Evolutionary conservation across 2,329 filamentous ascomycete genomes (phyloP).

Genomic region (Moelleriella libera): DNA sequence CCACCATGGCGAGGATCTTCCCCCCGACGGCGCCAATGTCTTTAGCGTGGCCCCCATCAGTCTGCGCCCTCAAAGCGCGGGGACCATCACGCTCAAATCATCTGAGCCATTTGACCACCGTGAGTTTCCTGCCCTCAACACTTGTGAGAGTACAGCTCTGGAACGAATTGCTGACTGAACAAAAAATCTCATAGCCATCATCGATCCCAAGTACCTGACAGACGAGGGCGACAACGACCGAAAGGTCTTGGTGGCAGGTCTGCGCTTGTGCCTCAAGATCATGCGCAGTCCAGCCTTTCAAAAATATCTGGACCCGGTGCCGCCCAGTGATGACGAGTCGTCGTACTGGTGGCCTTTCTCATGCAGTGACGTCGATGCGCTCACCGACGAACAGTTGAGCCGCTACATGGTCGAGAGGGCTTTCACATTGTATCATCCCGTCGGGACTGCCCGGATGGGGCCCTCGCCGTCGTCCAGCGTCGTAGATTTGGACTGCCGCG

Average conservation of each 20-base stretch:
- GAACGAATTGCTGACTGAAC: background rate
- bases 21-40: conserved; percentile 1
- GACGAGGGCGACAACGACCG: conserved; percentile 8
- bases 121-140: background rate
- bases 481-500: conserved; percentile 37
- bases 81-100: conserved; percentile 6
- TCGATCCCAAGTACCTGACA: conserved; percentile 8
- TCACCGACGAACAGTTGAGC: conserved; percentile 8
- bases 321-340: conserved; percentile 4
- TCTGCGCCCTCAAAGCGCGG: conserved; percentile 7
- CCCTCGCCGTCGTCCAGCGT: conserved; percentile 5
- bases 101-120: conserved; percentile 8
- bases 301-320: conserved; percentile 6
- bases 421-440: conserved; percentile 9
- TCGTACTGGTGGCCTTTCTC: conserved; percentile 10
- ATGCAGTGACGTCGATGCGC: conserved; percentile 6
- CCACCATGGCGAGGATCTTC: conserved; percentile 8
- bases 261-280: conserved; percentile 7
- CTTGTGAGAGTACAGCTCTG: background rate
- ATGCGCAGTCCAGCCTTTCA: conserved; percentile 5
- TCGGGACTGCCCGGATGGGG: conserved; percentile 9
- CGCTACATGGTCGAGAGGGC: conserved; percentile 6
- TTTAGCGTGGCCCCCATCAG: conserved; percentile 5
- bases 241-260: conserved; percentile 7
- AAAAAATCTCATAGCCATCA: conserved; percentile 4